These are phyloP conservation scores for Selenicereus undatus DNA, from an alignment of 148 eudicot species.

Conservation along the genomic window DNA sequence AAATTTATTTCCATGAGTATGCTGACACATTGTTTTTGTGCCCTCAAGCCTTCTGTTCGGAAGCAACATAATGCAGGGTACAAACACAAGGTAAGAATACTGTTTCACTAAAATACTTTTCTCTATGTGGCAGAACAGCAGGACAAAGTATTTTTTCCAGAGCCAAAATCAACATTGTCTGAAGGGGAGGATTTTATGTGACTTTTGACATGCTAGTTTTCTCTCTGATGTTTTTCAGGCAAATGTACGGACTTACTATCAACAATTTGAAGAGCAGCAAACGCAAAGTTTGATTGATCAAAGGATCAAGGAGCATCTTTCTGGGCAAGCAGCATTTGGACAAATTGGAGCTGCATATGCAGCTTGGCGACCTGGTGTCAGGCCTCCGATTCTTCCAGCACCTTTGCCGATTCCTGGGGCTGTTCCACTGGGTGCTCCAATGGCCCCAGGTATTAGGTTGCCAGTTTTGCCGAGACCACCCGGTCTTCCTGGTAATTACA, in stretches of 20 bases:
- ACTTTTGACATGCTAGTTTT: background rate
- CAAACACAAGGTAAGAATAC: constrained; percentile 72
- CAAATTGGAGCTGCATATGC: constrained; percentile 64
- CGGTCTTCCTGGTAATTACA: constrained; percentile 42
- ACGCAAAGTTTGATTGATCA: constrained; percentile 85
- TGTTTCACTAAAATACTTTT: background rate
- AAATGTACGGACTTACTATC: constrained; percentile 70
- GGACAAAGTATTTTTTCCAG: background rate
- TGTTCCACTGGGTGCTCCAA: constrained; percentile 37
- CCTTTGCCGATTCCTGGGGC: constrained; percentile 58
- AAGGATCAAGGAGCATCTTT: constrained; percentile 82
- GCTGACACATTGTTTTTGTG: constrained; percentile 17
- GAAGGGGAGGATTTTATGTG: background rate
- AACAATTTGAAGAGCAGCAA: constrained; percentile 86
- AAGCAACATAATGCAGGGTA: constrained; percentile 98
- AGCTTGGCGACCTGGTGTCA: constrained; percentile 48
- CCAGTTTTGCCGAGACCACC: constrained; percentile 77
- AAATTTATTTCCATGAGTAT: background rate
- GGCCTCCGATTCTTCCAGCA: constrained; percentile 57
- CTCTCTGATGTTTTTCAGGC: constrained; percentile 37
- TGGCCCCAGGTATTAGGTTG: constrained; percentile 58
- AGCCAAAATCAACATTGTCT: background rate
- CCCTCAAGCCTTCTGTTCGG: constrained; percentile 83
- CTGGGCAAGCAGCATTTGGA: constrained; percentile 60
- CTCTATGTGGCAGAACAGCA: background rate